A percentile compares a stretch with the other conserved stretches of the same genome.
Evolutionary conservation across 2,329 filamentous ascomycete genomes (phyloP).

Genomic region (Colletotrichum abscissum): DNA sequence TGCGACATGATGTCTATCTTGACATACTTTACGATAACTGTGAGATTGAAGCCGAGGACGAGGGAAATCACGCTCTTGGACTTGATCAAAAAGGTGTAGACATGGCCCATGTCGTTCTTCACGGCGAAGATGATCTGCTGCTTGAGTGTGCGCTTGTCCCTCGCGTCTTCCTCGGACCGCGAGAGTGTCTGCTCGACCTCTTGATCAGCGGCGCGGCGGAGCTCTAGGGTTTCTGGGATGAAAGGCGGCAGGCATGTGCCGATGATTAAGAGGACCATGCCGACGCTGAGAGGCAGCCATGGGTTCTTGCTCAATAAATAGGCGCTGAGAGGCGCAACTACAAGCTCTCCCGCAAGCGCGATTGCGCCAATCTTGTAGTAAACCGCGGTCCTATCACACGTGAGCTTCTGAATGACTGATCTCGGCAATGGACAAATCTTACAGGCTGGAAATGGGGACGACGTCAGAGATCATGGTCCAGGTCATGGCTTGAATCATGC

Average conservation of each 20-base stretch:
- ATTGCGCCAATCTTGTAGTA: slow-evolving; percentile 54
- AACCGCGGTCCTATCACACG: slow-evolving; percentile 44
- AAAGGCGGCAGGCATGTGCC: slow-evolving; percentile 44
- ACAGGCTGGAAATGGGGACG: slow-evolving; percentile 46
- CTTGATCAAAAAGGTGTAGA: slow-evolving; percentile 52
- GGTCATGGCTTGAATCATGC: slow-evolving; percentile 55
- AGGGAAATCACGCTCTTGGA: slow-evolving; percentile 52
- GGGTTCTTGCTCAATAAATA: slow-evolving; percentile 50
- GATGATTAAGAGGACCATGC: slow-evolving; percentile 44
- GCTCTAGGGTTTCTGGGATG: slow-evolving; percentile 56
- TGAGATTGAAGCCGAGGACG: slow-evolving; percentile 48
- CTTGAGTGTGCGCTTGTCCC: neutral
- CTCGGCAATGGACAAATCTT: neutral
- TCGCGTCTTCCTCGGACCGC: slow-evolving; percentile 10
- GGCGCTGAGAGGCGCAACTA: slow-evolving; percentile 53
- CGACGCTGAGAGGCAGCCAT: slow-evolving; percentile 53
- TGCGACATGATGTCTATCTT: slow-evolving; percentile 55
- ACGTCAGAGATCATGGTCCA: slow-evolving; percentile 59
- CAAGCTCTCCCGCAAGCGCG: slow-evolving; percentile 50
- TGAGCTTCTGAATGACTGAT: neutral
- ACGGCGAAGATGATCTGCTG: slow-evolving; percentile 41
- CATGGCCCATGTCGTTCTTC: slow-evolving; percentile 44
- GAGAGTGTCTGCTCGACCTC: slow-evolving; percentile 31
- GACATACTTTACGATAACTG: slow-evolving; percentile 46
- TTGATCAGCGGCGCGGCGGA: slow-evolving; percentile 45